These are phyloP conservation scores for Avena sativa DNA, from an alignment of 176 grass and related monocot genomes.

Conservation along the genomic window DNA sequence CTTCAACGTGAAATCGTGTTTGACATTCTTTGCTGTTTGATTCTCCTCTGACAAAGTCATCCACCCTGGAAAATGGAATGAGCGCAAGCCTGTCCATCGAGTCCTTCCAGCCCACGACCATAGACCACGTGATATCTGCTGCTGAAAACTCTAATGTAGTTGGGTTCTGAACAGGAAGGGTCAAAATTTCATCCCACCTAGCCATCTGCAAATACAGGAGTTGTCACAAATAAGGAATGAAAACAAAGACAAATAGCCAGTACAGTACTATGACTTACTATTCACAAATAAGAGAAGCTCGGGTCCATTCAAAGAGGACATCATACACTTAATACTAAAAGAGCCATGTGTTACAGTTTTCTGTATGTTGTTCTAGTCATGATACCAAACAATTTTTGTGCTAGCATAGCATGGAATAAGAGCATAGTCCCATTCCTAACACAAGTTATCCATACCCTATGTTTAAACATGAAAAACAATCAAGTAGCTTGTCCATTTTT, in stretches of 20 bases:
- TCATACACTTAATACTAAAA: background rate
- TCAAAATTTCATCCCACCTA: conserved; percentile 95
- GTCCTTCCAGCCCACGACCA: conserved; percentile 90
- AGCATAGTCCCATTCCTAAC: background rate
- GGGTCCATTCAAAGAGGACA: background rate
- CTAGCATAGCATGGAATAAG: conserved; percentile 4
- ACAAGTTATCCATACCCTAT: background rate
- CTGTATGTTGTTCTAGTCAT: background rate
- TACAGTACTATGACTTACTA: background rate
- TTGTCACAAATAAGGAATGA: background rate
- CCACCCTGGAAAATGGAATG: conserved; percentile 88
- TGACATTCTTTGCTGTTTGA: conserved; percentile 86
- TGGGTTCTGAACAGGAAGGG: conserved; percentile 92
- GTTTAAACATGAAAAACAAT: background rate
- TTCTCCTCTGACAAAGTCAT: conserved; percentile 90
- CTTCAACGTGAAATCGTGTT: conserved; percentile 90
- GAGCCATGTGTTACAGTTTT: background rate
- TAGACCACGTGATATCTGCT: conserved; percentile 87
- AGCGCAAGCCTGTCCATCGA: conserved; percentile 90
- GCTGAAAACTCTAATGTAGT: conserved; percentile 81
- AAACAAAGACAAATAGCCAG: background rate
- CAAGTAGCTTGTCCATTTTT: background rate
- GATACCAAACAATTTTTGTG: background rate
- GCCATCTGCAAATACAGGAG: conserved; percentile 64
- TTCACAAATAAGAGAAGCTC: background rate